Base-by-base conservation (phyloP, 495 filamentous ascomycete genomes). In the Astrothelium subdiscretum region DNA sequence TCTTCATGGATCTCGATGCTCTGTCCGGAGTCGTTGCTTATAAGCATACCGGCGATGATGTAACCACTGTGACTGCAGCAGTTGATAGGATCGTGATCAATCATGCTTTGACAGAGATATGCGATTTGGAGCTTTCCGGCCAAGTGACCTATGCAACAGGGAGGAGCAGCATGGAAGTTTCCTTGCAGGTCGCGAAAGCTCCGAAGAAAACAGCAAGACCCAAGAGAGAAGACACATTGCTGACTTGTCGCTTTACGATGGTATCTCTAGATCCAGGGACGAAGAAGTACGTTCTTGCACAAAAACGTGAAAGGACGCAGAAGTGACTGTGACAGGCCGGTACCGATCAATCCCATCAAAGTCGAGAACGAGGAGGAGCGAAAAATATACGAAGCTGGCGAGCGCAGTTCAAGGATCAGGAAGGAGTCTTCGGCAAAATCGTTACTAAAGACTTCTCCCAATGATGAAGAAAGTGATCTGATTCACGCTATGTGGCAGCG, bases 221-320 rank as follows among this genome's bases (percentile, higher is more conserved):
- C n/a, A 80, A 78, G 65, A 78, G 83, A 0, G 85, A 87, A 43
- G 88, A 91, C 73, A 76, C 91, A 5, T 66, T 92, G 62, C 81
- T 92, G 65, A 89, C 85, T 3, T 92, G 89, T 73, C 83, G 86
- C 11, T 92, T 91, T 69, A 95, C 90, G 1, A 92, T 95, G 85
- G 86, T 89, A 1, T 90, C 89, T 1, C 76, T 92, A 0, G 82
- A 92, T 66, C 88, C 89, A 0, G 74, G 63, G 13, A 91, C 87
- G 1, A 90, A 89, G 73, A 86, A 83, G 75, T 82, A 79, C 15
- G 77, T 80, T 27, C 63, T 68, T 29, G 69, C n/a, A 10, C 22
- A 32, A 24, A 18, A 74, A 15, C 65, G 1, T 27, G 8, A n/a
- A 12, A 12, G 13, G 31, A 31, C 42, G 18, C 15, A 32, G 12